Percentiles rank a stretch among this genome's conserved stretches.
These are phyloP conservation scores for Curvularia lunata DNA, from an alignment of 2,329 filamentous ascomycete genomes.

Conservation along the genomic window DNA sequence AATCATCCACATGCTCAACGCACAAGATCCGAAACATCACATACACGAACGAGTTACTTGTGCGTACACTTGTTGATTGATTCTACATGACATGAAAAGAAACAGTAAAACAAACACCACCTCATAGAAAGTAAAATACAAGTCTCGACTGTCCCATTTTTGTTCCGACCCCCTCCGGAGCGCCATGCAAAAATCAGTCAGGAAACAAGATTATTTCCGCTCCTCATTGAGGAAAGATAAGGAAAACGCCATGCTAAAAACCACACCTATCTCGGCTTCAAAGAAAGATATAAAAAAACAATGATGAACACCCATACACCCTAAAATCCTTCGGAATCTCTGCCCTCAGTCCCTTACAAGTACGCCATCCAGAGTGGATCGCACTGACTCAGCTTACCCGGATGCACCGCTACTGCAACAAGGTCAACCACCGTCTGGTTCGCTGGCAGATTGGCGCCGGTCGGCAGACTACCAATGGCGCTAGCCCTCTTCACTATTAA, in stretches of 20 bases:
- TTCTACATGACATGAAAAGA: not conserved
- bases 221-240: not conserved
- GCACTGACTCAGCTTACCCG: slow-evolving; percentile 82
- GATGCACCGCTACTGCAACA: slow-evolving; percentile 91
- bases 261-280: not conserved
- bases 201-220: not conserved
- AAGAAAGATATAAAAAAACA: not conserved
- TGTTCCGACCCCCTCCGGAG: not conserved
- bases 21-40: not conserved
- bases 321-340: not conserved
- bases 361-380: slow-evolving; percentile 99
- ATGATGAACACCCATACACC: slow-evolving; percentile 1
- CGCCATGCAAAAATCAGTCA: slow-evolving; percentile 1
- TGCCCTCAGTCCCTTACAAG: slow-evolving; percentile 59
- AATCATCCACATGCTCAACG: not conserved
- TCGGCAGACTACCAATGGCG: slow-evolving; percentile 78
- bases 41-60: not conserved
- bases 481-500: slow-evolving; percentile 90
- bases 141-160: not conserved
- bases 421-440: slow-evolving; percentile 97
- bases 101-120: not conserved
- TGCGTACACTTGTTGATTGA: not conserved
- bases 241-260: not conserved
- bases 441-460: slow-evolving; percentile 78
- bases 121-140: not conserved